Base-by-base conservation (phyloP, 129 eudicot genomes). In the Smallanthus sonchifolius region DNA sequence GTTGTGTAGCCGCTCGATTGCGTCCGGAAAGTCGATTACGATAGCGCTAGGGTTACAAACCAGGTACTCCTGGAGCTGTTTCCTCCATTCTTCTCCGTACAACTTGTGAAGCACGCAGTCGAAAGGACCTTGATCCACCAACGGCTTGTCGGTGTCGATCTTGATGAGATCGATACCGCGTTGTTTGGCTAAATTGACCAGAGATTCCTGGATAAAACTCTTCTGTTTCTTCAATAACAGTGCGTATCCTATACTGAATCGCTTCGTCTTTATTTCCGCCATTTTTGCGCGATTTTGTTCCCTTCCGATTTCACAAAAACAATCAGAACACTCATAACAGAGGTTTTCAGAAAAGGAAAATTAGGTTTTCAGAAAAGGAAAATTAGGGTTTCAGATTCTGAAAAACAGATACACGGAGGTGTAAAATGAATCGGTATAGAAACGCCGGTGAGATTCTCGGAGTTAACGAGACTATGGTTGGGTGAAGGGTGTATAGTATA, bases 81-180 rank as follows among this genome's bases (percentile, higher is more conserved):
- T 75, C 71, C 82, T 80, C 94, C 97, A 91, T 15, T 88, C 88
- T 1, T 84, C 88, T 34, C 92, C 91, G 83, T 86, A 91, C 64
- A 80, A 52, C 63, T 91, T 91, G 77, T 91, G 97, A 30, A 91
- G 87, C 7, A 91, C 85, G 35, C 94, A 88, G 86, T 91, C 94
- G 70, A 91, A 91, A 43, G 97, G 97, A 8, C 97, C 97, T 57
- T 91, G 97, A 36, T 86, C 95, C 44, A 81, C 68, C 66, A 91
- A 72, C 35, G 87, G 88, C 76, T 71, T 84, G 6, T 79, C 83
- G 4, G 81, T 44, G 38, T 84, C 92, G 85, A 88, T 88, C 73
- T 76, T 80, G 73, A 88, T 74, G 54, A 88, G 83, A 86, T 88
- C 95, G 78, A 91, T 88, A 1, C 89, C 88, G 28, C 84, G 82